Base-by-base conservation (phyloP, 345 rosid genomes). In the Combretum micranthum region DNA sequence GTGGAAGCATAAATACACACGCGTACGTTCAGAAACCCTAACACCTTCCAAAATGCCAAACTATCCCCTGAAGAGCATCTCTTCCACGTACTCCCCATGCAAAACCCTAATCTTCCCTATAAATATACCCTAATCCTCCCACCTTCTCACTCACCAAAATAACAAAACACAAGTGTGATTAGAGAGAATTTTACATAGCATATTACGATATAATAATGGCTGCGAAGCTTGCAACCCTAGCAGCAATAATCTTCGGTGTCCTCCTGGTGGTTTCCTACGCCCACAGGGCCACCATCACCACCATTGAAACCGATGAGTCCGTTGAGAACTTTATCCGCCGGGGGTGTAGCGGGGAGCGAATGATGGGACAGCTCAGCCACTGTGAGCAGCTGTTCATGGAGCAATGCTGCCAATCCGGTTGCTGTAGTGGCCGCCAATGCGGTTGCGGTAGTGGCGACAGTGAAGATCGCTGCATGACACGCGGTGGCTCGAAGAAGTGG, bases 81-180 rank as follows among this genome's bases (percentile, higher is more conserved):
- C 50, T 45, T 44, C 55, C 77, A 76, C 70, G 77, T 72, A 22
- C 58, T 20, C 4, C 17, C 37, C 72, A 72, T 66, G 77, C 77
- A 63, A 45, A 42, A 42, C 52, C 51, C 47, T 4, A 2, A 7
- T 20, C 50, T 44, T 3, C 56, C 58, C 69, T 57, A 64, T 52
- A 73, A 55, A 26, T 52, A 20, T 14, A 8, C 25, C 53, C 4
- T 7, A 32, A 5, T 32, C 61, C 20, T 42, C 0, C 53, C 60
- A 10, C 6, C 15, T 42, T 20, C 19, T 42, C 10, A 49, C 39
- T 42, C 2, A 16, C 8, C 43, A 45, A 22, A 20, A 61, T 25
- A 18, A 16, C 57, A 16, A 15, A 25, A 15, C 12, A 47, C 49
- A 26, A 47, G 39, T 32, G 9, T 32, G 39, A 7, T 32, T 32